Evolutionary conservation across 164 flowering plant species (phyloP), one percentile per base, ranked within the genome.

Genomic region (Cinnamomum micranthum): DNA sequence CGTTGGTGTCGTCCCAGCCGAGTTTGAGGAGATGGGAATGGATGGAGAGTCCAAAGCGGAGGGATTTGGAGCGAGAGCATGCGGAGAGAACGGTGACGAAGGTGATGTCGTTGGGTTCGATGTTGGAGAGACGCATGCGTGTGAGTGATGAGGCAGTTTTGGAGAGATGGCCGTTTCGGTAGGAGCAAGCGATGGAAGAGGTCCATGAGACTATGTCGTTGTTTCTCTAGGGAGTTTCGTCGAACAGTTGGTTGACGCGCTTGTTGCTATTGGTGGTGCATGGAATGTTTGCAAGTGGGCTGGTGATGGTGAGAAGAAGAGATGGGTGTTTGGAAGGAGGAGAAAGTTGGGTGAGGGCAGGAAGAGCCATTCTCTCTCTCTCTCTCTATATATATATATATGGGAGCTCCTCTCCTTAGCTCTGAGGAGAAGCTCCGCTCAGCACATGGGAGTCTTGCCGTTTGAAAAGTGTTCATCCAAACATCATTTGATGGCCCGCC

Each of bases 41-140:
- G 24, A 73, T 50, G n/a, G 75, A 73, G 4, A 17, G 4, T 4
- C 75, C 69, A 17, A 73, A 65, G 24, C 35, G 35, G 70, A 50
- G 50, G 20, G 70, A 69, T 17, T 50, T 59, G 63, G 6, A 65
- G 33, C 50, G 62, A 2, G 60, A 47, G 47, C 75, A 73, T 1
- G 70, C 70, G 14, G 75, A 65, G 23, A 73, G 75, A 1, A 73
- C 50, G 27, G 50, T 73, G 11, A 27, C 70, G 24, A 73, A 65
- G 6, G 75, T 73, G 15, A 73, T 52, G 14, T 65, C 23, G 50
- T 73, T 73, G 64, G 75, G 75, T n/a, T 65, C 69, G 50, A 73
- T 27, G 28, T 22, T 55, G 47, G 75, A 69, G 10, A n/a, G 10
- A 15, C 22, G 51, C 75, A 73, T 73, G 35, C 13, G 13, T 24